Conservation (phyloP, 1,284 basidiomycete genomes). For the Schizophyllum amplum region DNA sequence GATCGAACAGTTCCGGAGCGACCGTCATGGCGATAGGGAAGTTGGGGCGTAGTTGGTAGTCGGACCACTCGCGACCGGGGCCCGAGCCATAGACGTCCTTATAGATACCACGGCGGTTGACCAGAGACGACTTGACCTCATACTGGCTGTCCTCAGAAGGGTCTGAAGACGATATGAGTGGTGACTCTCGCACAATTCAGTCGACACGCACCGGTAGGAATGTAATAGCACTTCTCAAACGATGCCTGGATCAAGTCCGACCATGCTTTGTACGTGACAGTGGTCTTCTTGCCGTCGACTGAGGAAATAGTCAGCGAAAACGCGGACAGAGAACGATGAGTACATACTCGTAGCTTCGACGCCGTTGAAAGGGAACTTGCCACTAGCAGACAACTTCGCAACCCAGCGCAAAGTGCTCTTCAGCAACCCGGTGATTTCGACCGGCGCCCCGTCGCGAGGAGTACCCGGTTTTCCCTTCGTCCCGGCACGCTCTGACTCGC, state of each 20-base stretch:
- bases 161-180: slow-evolving; percentile 32
- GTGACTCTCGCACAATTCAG: slow-evolving; percentile 2
- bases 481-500: slow-evolving; percentile 83
- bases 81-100: slow-evolving; percentile 96
- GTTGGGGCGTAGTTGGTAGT: slow-evolving; percentile 92
- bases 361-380: slow-evolving; percentile 86
- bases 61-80: slow-evolving; percentile 82
- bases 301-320: slow-evolving; percentile 8
- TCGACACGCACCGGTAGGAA: slow-evolving; percentile 60
- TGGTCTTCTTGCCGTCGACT: slow-evolving; percentile 68
- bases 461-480: slow-evolving; percentile 94
- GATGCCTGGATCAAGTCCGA: slow-evolving; percentile 73
- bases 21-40: slow-evolving; percentile 96
- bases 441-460: slow-evolving; percentile 89
- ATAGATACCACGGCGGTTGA: slow-evolving; percentile 94
- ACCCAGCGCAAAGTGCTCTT: slow-evolving; percentile 94
- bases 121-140: slow-evolving; percentile 59
- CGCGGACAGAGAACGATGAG: not conserved
- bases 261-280: slow-evolving; percentile 92
- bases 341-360: slow-evolving; percentile 75
- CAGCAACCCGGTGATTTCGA: slow-evolving; percentile 91
- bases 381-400: slow-evolving; percentile 52
- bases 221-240: slow-evolving; percentile 89
- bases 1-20: slow-evolving; percentile 91
- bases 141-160: slow-evolving; percentile 68